A percentile compares a stretch with the other conserved stretches of the same genome.
phyloP scores from a whole-genome alignment of 768 basidiomycete species.

The Sarcomyxa edulis region DNA sequence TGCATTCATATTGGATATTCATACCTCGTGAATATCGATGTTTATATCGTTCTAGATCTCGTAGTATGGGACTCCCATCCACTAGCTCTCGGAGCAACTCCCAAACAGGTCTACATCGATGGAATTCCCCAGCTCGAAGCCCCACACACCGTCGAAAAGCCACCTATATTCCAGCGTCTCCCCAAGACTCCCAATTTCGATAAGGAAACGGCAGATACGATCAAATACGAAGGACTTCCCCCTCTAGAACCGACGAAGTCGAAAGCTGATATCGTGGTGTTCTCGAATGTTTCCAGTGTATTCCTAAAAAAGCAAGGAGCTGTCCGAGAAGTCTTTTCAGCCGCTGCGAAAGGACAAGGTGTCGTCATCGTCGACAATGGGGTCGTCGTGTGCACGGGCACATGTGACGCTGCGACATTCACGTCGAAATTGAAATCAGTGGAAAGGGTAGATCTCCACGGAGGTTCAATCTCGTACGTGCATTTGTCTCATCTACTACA shows the following conservation, averaged over 20 bases:
- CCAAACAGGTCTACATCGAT: slow-evolving; percentile 80
- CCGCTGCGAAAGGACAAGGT: slow-evolving; percentile 10
- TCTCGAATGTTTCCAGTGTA: slow-evolving; percentile 58
- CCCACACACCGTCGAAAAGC: slow-evolving; percentile 46
- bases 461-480: slow-evolving; percentile 59
- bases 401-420: slow-evolving; percentile 18
- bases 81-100: slow-evolving; percentile 70
- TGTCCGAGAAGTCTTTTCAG: slow-evolving; percentile 25
- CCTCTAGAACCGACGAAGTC: slow-evolving; percentile 44
- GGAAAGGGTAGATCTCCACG: slow-evolving; percentile 51
- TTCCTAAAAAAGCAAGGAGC: slow-evolving; percentile 28
- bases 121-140: slow-evolving; percentile 65
- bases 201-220: slow-evolving; percentile 45
- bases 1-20: slow-evolving; percentile 11
- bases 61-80: slow-evolving; percentile 80
- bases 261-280: slow-evolving; percentile 40
- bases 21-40: neutral
- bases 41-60: slow-evolving; percentile 50
- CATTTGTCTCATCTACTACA: slow-evolving; percentile 23
- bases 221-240: slow-evolving; percentile 62
- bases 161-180: slow-evolving; percentile 41
- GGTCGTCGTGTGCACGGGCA: slow-evolving; percentile 47
- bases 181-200: slow-evolving; percentile 58
- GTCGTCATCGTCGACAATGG: slow-evolving; percentile 48
- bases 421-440: slow-evolving; percentile 11